phyloP scores from a whole-genome alignment of 768 basidiomycete genomes.

The Mycena indigotica region DNA sequence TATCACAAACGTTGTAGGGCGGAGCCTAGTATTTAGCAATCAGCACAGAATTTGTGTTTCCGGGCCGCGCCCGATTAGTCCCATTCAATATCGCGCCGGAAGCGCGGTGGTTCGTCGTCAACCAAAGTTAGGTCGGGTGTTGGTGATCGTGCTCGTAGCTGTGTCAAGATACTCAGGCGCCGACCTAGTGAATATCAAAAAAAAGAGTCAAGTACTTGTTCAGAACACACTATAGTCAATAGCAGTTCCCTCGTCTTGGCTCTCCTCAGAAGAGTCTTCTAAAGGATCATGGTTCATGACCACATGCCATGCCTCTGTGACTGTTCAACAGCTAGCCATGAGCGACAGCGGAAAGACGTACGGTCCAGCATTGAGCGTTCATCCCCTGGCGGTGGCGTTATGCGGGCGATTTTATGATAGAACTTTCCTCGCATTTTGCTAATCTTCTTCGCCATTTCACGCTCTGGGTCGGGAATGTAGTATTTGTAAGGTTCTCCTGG shows the following conservation, averaged over 20 bases:
- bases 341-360: slow-evolving; percentile 28
- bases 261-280: slow-evolving; percentile 73
- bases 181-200: slow-evolving; percentile 38
- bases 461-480: slow-evolving; percentile 47
- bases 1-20: slow-evolving; percentile 9
- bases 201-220: background rate
- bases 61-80: slow-evolving; percentile 23
- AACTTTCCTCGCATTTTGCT: background rate
- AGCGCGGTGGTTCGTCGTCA: slow-evolving; percentile 13
- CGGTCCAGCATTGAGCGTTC: slow-evolving; percentile 53
- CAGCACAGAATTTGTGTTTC: slow-evolving; percentile 17
- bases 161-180: slow-evolving; percentile 54
- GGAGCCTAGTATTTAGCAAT: slow-evolving; percentile 11
- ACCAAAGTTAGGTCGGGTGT: slow-evolving; percentile 49
- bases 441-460: background rate
- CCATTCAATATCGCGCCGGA: slow-evolving; percentile 12
- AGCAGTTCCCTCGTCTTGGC: slow-evolving; percentile 60
- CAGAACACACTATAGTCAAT: slow-evolving; percentile 63
- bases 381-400: slow-evolving; percentile 18
- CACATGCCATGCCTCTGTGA: slow-evolving; percentile 73
- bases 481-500: slow-evolving; percentile 36
- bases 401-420: slow-evolving; percentile 6
- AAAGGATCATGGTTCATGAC: slow-evolving; percentile 65
- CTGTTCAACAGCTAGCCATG: slow-evolving; percentile 9
- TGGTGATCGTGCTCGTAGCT: slow-evolving; percentile 52